These are phyloP conservation scores for Paramarasmius palmivorus DNA, from an alignment of 1,284 basidiomycete species.

Conservation along the genomic window DNA sequence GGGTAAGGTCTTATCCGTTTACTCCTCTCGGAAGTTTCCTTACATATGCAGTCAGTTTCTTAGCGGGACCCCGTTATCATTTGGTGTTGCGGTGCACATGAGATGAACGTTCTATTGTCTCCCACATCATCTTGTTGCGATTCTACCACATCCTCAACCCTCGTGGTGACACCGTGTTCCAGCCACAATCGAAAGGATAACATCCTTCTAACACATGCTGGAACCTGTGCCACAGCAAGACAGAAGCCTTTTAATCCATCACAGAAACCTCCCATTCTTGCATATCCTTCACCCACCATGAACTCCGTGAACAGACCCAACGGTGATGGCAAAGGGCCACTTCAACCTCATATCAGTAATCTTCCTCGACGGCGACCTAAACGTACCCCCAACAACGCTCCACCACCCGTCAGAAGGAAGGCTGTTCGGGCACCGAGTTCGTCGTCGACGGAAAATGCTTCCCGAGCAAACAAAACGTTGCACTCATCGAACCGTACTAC, in stretches of 20 bases:
- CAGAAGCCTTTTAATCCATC: not conserved
- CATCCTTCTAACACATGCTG: not conserved
- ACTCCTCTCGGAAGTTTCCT: too few species aligned
- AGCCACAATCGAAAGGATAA: not conserved
- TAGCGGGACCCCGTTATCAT: too few species aligned
- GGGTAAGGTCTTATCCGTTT: too few species aligned
- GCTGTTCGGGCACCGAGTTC: not conserved
- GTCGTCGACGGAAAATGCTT: not conserved
- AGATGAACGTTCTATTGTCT: not conserved
- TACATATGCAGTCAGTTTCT: too few species aligned
- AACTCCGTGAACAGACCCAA: not conserved
- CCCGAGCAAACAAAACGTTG: not conserved
- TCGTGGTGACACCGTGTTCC: constrained; percentile 14
- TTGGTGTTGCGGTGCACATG: not conserved
- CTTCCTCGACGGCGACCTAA: constrained; percentile 9
- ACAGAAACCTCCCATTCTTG: not conserved
- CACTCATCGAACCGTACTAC: not conserved
- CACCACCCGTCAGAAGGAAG: not conserved
- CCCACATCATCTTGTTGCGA: not conserved
- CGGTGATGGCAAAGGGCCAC: constrained; percentile 9
- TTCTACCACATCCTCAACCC: constrained; percentile 8
- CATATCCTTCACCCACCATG: not conserved
- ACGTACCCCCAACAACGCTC: not conserved
- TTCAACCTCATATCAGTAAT: constrained; percentile 15
- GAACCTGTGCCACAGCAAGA: not conserved